Conservation (phyloP, 2,329 filamentous ascomycete species). For the Biscogniauxia sp. region DNA sequence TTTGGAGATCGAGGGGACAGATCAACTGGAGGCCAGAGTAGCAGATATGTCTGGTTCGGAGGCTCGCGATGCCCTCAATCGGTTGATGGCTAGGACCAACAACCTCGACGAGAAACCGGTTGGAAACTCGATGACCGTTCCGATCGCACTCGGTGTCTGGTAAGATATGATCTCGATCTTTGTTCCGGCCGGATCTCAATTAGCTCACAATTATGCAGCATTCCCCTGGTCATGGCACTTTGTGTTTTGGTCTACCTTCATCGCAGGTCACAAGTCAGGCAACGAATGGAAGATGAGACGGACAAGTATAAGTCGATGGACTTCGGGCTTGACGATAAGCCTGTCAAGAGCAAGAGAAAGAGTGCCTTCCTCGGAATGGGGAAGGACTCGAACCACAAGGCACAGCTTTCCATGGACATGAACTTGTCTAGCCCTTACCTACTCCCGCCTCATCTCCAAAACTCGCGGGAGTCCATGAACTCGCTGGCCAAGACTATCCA, state of each 20-base stretch:
- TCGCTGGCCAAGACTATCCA: conserved; percentile 76
- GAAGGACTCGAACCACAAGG: conserved; percentile 46
- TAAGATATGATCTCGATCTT: conserved; percentile 44
- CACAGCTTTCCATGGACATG: conserved; percentile 69
- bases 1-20: conserved; percentile 11
- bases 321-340: conserved; percentile 71
- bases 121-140: conserved; percentile 55
- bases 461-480: conserved; percentile 81
- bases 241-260: conserved; percentile 74
- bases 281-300: conserved; percentile 73
- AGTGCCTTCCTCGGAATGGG: conserved; percentile 53
- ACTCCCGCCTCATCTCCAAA: conserved; percentile 77
- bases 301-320: conserved; percentile 91
- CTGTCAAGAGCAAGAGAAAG: conserved; percentile 43
- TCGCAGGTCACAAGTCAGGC: conserved; percentile 69
- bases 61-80: conserved; percentile 9
- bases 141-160: conserved; percentile 68
- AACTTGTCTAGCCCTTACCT: conserved; percentile 83
- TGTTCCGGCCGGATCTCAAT: not conserved
- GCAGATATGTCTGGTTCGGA: conserved; percentile 7
- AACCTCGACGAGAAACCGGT: conserved; percentile 61
- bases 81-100: conserved; percentile 24
- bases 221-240: conserved; percentile 69
- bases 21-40: conserved; percentile 13
- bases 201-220: conserved; percentile 47